Evolutionary conservation across 1,284 basidiomycete genomes (phyloP).

Genomic region (Singerocomus inundabilis): DNA sequence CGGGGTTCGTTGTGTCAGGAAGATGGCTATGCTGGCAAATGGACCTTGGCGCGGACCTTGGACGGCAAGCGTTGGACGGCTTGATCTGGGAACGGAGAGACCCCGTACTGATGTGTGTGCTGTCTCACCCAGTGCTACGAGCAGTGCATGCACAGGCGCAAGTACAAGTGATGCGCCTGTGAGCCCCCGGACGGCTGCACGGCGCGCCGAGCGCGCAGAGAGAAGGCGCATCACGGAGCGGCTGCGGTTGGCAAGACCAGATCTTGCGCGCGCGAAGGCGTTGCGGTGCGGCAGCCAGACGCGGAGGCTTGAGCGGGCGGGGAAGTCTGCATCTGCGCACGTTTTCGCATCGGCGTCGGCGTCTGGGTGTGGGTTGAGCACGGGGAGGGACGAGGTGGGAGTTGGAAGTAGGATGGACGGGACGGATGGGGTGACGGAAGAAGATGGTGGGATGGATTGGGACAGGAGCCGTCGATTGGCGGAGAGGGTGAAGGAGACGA

Average conservation of each 20-base stretch:
- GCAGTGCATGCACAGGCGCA: too few species aligned
- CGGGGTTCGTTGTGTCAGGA: not conserved
- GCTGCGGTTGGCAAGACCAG: slow-evolving; percentile 31
- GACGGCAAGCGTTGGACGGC: not conserved
- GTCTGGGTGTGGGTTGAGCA: not conserved
- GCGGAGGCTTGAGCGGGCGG: not conserved
- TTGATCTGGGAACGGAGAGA: not conserved
- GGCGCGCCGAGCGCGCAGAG: slow-evolving; percentile 20
- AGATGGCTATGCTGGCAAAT: slow-evolving; percentile 1
- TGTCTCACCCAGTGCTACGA: not conserved
- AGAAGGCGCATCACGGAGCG: slow-evolving; percentile 28
- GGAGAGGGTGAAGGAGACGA: slow-evolving; percentile 20
- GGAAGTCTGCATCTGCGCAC: not conserved
- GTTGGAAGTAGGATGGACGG: not conserved
- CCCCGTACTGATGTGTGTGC: not conserved
- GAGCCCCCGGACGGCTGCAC: slow-evolving; percentile 21
- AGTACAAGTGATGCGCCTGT: not conserved
- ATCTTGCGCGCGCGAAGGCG: slow-evolving; percentile 14
- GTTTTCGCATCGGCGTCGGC: not conserved
- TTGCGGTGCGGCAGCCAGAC: not conserved
- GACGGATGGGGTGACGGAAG: too few species aligned
- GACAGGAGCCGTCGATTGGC: slow-evolving; percentile 28
- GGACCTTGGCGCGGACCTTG: not conserved
- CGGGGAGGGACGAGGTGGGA: not conserved
- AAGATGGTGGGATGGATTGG: slow-evolving; percentile 27